phyloP scores from a whole-genome alignment of 768 basidiomycete species.

The Agrocybe pediades region DNA sequence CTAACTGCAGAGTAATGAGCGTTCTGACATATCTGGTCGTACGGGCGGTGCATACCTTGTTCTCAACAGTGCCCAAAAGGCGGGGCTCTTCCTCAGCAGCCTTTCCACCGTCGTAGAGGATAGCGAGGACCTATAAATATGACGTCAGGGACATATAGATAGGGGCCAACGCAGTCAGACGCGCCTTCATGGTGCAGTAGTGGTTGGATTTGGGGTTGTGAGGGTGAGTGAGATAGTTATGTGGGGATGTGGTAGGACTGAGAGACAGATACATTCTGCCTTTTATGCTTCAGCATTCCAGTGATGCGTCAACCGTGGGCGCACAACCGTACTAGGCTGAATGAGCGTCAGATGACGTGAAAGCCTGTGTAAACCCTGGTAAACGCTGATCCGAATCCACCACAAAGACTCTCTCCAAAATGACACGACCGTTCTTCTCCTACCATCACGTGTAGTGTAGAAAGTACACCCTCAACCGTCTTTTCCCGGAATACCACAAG shows the following conservation, averaged over 20 bases:
- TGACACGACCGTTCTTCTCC: constrained; percentile 3
- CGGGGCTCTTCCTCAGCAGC: constrained; percentile 72
- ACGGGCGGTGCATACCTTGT: constrained; percentile 48
- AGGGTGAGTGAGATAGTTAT: constrained; percentile 5
- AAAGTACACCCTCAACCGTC: constrained; percentile 11
- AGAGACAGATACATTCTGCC: constrained; percentile 1
- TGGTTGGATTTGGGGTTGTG: constrained; percentile 1
- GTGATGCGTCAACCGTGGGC: constrained; percentile 6
- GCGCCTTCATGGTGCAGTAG: constrained; percentile 21
- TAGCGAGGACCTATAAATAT: constrained; percentile 62
- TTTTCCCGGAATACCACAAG: constrained; percentile 17
- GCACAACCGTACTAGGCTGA: constrained; percentile 7
- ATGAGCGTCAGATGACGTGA: constrained; percentile 20
- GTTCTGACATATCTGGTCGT: background rate
- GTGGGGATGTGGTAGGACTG: constrained; percentile 7
- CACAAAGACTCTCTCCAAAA: constrained; percentile 6
- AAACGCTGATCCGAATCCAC: constrained; percentile 15
- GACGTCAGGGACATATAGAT: constrained; percentile 14
- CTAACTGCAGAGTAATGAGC: constrained; percentile 50
- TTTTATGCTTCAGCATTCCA: constrained; percentile 21
- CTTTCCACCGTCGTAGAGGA: constrained; percentile 69
- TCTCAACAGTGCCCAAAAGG: constrained; percentile 80
- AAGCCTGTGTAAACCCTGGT: constrained; percentile 10
- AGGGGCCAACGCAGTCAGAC: background rate
- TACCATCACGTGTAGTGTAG: constrained; percentile 14